Percentiles rank a stretch among this genome's conserved stretches.
These are phyloP conservation scores for Metschnikowia hibisci DNA, from an alignment of 805 yeast genomes.

Conservation along the genomic window DNA sequence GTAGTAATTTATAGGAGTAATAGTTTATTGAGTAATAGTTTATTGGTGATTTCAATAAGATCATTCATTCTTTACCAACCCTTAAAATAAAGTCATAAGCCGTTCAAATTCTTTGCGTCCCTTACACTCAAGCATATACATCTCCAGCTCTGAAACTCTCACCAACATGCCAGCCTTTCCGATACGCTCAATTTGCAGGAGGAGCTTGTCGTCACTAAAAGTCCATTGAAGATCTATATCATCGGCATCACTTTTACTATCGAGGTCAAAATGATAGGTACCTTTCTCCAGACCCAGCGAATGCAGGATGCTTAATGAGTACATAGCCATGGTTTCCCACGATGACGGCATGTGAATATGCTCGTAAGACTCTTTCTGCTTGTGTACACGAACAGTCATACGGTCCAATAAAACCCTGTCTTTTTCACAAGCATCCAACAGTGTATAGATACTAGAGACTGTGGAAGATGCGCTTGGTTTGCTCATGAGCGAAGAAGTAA, in stretches of 20 bases:
- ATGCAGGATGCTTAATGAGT: slow-evolving; percentile 26
- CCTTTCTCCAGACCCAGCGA: slow-evolving; percentile 22
- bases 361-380: slow-evolving; percentile 28
- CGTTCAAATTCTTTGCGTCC: slow-evolving; percentile 39
- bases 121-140: slow-evolving; percentile 42
- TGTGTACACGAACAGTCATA: slow-evolving; percentile 37
- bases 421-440: slow-evolving; percentile 1
- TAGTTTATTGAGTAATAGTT: too few relatives aligned
- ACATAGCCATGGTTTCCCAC: slow-evolving; percentile 43
- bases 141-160: slow-evolving; percentile 26
- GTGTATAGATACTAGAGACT: slow-evolving; percentile 17
- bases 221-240: slow-evolving; percentile 26
- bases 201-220: slow-evolving; percentile 28
- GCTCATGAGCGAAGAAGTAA: slow-evolving; percentile 40
- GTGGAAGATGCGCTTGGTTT: slow-evolving; percentile 22
- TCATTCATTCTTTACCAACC: too few relatives aligned
- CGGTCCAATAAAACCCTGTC: slow-evolving; percentile 23
- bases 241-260: slow-evolving; percentile 14
- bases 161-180: slow-evolving; percentile 44
- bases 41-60: too few relatives aligned
- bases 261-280: slow-evolving; percentile 28
- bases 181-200: slow-evolving; percentile 30
- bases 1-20: too few relatives aligned
- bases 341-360: slow-evolving; percentile 35
- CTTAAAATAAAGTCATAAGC: slow-evolving; percentile 13